Evolutionary conservation across 495 filamentous ascomycete species (phyloP).

Genomic region (Xanthoparmelia taractica): DNA sequence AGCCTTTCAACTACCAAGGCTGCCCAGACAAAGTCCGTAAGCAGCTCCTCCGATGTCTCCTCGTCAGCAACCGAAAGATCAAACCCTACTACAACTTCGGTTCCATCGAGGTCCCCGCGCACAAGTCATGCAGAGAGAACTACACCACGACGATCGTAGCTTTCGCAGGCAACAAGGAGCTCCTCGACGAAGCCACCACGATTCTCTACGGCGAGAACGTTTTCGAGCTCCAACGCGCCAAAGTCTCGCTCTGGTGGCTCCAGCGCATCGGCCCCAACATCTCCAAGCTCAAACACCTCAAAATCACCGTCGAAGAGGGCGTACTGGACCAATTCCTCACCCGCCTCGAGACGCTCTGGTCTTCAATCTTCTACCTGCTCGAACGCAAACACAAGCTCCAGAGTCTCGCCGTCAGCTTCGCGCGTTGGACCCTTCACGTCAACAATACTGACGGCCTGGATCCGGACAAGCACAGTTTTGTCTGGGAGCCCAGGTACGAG

Average conservation of each 20-base stretch:
- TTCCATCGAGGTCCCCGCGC: neutral
- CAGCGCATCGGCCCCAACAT: slow-evolving; percentile 14
- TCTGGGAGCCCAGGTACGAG: neutral
- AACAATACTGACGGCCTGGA: neutral
- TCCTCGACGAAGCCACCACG: neutral
- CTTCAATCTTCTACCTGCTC: slow-evolving; percentile 6
- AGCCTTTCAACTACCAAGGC: neutral
- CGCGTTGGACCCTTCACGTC: neutral
- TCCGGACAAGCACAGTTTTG: neutral
- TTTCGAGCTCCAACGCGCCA: slow-evolving; percentile 4
- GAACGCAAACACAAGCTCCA: neutral
- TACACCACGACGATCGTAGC: neutral
- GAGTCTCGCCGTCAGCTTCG: neutral
- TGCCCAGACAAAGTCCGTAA: neutral
- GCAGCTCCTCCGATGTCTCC: neutral
- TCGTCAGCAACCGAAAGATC: neutral
- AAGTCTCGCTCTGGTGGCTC: slow-evolving; percentile 16
- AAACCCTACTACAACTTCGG: slow-evolving; percentile 8
- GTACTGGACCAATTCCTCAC: neutral
- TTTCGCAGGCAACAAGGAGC: slow-evolving; percentile 1
- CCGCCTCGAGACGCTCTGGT: slow-evolving; percentile 12
- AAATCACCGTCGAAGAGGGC: slow-evolving; percentile 1
- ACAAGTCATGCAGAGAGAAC: neutral
- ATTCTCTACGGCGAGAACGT: slow-evolving; percentile 17
- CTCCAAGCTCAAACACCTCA: slow-evolving; percentile 4